Conservation (phyloP, 306 rosid species). For the Lathyrus oleraceus region DNA sequence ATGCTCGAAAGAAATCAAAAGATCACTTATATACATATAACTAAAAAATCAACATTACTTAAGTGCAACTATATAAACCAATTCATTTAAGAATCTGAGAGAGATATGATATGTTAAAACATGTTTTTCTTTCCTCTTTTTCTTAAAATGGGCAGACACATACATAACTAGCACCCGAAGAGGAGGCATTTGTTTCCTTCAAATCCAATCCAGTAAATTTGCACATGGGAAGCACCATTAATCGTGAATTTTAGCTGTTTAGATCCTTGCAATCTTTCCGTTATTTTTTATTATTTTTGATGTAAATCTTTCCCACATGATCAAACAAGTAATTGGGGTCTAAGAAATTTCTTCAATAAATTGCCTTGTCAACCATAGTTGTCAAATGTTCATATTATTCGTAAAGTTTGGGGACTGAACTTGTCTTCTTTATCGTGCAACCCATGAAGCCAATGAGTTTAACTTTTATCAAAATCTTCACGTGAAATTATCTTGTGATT, state of each 20-base stretch:
- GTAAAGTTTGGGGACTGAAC: constrained; percentile 35
- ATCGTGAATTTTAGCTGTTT: constrained; percentile 27
- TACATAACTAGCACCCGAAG: constrained; percentile 29
- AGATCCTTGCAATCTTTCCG: constrained; percentile 36
- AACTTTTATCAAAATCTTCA: constrained; percentile 36
- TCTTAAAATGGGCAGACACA: constrained; percentile 30
- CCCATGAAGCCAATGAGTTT: constrained; percentile 20
- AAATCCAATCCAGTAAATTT: constrained; percentile 29
- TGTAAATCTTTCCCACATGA: constrained; percentile 42
- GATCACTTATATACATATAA: too few relatives aligned
- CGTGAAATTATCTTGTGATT: constrained; percentile 35
- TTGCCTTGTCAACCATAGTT: constrained; percentile 24
- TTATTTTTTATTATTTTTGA: constrained; percentile 19
- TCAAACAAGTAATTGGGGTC: neutral
- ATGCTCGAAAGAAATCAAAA: too few relatives aligned
- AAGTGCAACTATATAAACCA: too few relatives aligned
- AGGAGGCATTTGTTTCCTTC: constrained; percentile 39
- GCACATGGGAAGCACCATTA: constrained; percentile 46
- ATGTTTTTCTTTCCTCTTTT: neutral
- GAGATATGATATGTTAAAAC: neutral
- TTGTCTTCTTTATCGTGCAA: constrained; percentile 27
- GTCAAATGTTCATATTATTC: constrained; percentile 36
- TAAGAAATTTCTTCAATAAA: constrained; percentile 30
- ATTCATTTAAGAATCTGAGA: too few relatives aligned
- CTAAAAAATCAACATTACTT: too few relatives aligned